Base-by-base conservation (phyloP, 2,329 filamentous ascomycete species). In the Cladosporium sp. region DNA sequence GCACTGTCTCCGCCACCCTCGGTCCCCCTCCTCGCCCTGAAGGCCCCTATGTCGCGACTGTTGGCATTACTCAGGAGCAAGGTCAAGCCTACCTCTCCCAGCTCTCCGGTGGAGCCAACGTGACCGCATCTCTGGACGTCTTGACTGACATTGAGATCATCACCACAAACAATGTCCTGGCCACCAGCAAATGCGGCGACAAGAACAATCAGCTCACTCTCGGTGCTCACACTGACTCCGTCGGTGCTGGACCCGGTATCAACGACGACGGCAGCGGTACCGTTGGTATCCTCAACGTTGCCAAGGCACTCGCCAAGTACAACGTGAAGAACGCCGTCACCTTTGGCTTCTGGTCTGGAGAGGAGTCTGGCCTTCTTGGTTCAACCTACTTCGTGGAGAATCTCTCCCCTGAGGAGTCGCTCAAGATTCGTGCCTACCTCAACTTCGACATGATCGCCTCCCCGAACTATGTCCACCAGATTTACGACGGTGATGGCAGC, bases 41-140 rank as follows among this genome's bases (percentile, higher is more conserved):
- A 30, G 70, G 70, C 2, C 59, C 69, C 5, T 79, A 88, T 58
- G 72, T 86, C 4, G 80, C 86, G 0, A 87, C 82, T 0, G 82
- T 89, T 53, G 83, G 83, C 1, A 69, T 91, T 20, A 78, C 78
- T 3, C 74, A 77, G 13, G 69, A 72, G 7, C 78, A 82, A 22
- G 86, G 82, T 6, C 63, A 71, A 53, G 75, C 76, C 1, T 69
- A 84, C 30, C 61, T 83, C 12, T 72, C 76, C 25, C 38, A 40
- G 47, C 69, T 88, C 39, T 67, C 75, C 50, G 65, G 69, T 4
- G 68, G 69, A 22, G 63, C 68, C 2, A 60, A 59, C 0, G 58
- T 72, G 2, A 61, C 58, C 4, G 69, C 60, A 9, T 58, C 56
- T 5, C 55, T 78, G 18, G 59, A 67, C 32, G 70, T 79, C 19